Evolutionary conservation across 371 early-diverging fungal genomes (phyloP).

Genomic region (Actinomortierella ambigua): DNA sequence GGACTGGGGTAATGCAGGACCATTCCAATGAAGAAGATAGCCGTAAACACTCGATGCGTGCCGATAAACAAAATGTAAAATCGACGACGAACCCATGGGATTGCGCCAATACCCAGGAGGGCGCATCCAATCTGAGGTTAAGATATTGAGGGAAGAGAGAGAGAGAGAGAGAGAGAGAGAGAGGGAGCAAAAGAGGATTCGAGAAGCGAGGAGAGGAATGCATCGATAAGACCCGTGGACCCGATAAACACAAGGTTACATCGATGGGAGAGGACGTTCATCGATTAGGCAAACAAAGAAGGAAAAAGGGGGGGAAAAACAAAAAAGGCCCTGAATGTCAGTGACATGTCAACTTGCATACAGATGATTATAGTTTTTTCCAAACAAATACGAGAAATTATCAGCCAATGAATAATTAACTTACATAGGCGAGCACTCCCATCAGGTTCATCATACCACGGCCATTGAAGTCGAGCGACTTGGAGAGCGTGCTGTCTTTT

Average conservation of each 20-base stretch:
- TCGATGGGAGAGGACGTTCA: background rate
- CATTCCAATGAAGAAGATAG: constrained; percentile 32
- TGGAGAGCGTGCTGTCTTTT: constrained; percentile 6
- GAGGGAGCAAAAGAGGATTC: no score
- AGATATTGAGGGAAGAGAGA: no score
- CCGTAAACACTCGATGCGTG: constrained; percentile 29
- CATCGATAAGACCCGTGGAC: no score
- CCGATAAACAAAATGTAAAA: constrained; percentile 30
- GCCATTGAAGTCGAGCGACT: constrained; percentile 21
- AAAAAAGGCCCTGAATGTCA: background rate
- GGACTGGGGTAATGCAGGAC: constrained; percentile 22
- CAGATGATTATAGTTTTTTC: background rate
- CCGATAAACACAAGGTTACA: background rate
- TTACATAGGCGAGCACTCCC: constrained; percentile 41
- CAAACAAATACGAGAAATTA: no score
- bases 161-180: no score
- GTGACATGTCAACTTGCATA: background rate
- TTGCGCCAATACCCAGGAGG: constrained; percentile 27
- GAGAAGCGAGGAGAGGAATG: no score
- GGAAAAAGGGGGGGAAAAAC: background rate
- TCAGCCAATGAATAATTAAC: constrained; percentile 6
- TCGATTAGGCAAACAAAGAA: background rate
- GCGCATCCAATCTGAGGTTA: background rate
- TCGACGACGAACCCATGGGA: constrained; percentile 32
- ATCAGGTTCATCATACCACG: constrained; percentile 42